Base-by-base conservation (phyloP, 768 basidiomycete species). In the Boletus sp. region DNA sequence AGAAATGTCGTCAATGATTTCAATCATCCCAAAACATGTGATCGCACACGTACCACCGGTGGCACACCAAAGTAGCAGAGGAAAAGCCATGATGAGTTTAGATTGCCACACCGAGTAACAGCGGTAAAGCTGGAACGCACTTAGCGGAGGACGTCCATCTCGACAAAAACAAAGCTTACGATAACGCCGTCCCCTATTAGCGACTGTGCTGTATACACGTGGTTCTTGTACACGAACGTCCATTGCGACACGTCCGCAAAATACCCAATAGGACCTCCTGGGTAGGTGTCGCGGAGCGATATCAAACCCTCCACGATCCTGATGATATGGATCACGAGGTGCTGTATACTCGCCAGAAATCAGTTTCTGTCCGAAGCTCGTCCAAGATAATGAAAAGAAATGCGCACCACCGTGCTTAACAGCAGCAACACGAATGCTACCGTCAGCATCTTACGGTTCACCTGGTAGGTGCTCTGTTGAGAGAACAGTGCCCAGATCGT, bases 71-170 rank as follows among this genome's bases (percentile, higher is more conserved):
- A 71, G 56, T 6, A 75, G 28, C 10, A 14, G 20, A 2, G 74
- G 75, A 0, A 75, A 2, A 4, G 71, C 18, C 52, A 75, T 64
- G 15, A 70, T 24, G 2, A 47, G 56, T 8, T 63, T 52, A 7
- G 63, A 67, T 28, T 68, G 71, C 73, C 73, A 75, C 24, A 70
- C 71, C 17, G 66, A 63, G 33, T 74, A 74, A 42, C 63, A 67
- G 2, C 70, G 62, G 40, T 67, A 71, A 17, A 70, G 63, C 70
- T 71, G 7, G 9, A 36, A 44, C 4, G 4, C 0, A 5, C 10
- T 67, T 24, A 64, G 45, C 14, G 17, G 7, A 45, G n/a, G 28
- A 15, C 8, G 5, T 36, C 40, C 42, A 5, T 18, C 17, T 9
- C 4, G 20, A 59, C 11, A 5, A n/a, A 44, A 17, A 11, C 4